Evolutionary conservation across 768 basidiomycete species (phyloP).

Genomic region (Auricularia cornea): DNA sequence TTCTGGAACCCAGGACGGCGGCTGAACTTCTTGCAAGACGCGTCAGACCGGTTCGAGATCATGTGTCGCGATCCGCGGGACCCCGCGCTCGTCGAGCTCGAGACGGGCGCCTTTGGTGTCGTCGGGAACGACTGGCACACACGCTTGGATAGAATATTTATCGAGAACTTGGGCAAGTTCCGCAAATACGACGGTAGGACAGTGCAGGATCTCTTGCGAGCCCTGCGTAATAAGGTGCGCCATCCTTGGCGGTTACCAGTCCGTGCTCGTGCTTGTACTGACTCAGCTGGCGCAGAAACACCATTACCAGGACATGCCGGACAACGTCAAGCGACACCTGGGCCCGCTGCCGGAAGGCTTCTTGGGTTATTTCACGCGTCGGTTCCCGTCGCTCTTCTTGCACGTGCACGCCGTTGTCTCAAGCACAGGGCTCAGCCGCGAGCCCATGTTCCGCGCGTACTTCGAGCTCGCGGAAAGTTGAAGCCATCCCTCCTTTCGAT

Average conservation of each 20-base stretch:
- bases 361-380: slow-evolving; percentile 83
- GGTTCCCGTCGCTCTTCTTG: slow-evolving; percentile 87
- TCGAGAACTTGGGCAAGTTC: slow-evolving; percentile 94
- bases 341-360: slow-evolving; percentile 91
- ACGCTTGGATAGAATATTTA: slow-evolving; percentile 78
- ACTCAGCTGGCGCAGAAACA: slow-evolving; percentile 59
- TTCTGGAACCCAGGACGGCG: slow-evolving; percentile 90
- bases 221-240: slow-evolving; percentile 88
- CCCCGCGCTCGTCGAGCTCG: slow-evolving; percentile 62
- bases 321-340: slow-evolving; percentile 78
- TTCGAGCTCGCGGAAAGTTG: slow-evolving; percentile 56
- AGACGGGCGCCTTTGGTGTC: slow-evolving; percentile 56
- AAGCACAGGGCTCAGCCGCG: slow-evolving; percentile 59
- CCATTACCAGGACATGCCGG: slow-evolving; percentile 95
- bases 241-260: neutral
- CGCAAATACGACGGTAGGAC: slow-evolving; percentile 90
- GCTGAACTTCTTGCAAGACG: slow-evolving; percentile 91
- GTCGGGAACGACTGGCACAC: slow-evolving; percentile 89
- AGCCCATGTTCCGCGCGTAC: slow-evolving; percentile 87
- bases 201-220: slow-evolving; percentile 86
- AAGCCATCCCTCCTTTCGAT: neutral
- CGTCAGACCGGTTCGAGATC: slow-evolving; percentile 95
- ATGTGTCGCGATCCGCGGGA: slow-evolving; percentile 92
- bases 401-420: slow-evolving; percentile 85
- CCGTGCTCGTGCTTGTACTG: slow-evolving; percentile 8